Percentiles rank a stretch among this genome's conserved stretches.
Conservation (phyloP, 2,329 filamentous ascomycete species). For the Coniochaeta prunicola region DNA sequence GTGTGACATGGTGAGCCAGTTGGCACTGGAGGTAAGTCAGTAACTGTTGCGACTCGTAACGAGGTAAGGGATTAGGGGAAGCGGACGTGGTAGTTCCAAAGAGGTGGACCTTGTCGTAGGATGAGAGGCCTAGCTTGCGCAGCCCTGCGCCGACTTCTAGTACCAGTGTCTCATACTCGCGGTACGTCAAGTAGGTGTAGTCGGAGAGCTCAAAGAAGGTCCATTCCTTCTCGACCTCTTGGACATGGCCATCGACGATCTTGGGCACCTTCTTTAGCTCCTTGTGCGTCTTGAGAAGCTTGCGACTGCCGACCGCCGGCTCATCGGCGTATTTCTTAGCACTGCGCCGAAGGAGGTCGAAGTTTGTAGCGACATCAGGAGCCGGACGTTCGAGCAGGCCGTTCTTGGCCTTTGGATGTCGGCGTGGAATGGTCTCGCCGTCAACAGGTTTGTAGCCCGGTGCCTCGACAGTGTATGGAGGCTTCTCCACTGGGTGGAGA, state of each 20-base stretch:
- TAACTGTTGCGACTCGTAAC: background rate
- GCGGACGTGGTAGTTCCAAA: constrained; percentile 74
- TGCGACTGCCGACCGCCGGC: constrained; percentile 62
- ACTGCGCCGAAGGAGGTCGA: constrained; percentile 67
- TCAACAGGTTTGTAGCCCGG: constrained; percentile 60
- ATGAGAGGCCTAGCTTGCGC: constrained; percentile 63
- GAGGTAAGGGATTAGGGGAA: background rate
- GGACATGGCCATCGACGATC: constrained; percentile 71
- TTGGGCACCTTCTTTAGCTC: constrained; percentile 90
- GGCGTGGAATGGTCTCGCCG: constrained; percentile 79
- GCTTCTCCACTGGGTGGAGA: constrained; percentile 55
- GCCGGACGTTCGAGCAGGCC: constrained; percentile 59
- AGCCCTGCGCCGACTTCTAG: constrained; percentile 66
- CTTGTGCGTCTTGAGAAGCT: constrained; percentile 67
- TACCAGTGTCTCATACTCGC: constrained; percentile 66
- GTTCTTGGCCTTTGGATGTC: constrained; percentile 65
- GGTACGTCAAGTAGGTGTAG: constrained; percentile 71
- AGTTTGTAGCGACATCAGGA: constrained; percentile 67
- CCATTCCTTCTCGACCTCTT: constrained; percentile 85
- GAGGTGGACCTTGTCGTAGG: constrained; percentile 65
- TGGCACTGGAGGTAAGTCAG: constrained; percentile 41
- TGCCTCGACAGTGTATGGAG: constrained; percentile 69
- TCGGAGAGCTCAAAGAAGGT: constrained; percentile 76
- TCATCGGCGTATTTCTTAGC: constrained; percentile 56
- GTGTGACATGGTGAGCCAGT: constrained; percentile 82